Percentiles rank a stretch among this genome's conserved stretches.
phyloP scores from a whole-genome alignment of 2,329 filamentous ascomycete genomes.

The Bisporella sp. region DNA sequence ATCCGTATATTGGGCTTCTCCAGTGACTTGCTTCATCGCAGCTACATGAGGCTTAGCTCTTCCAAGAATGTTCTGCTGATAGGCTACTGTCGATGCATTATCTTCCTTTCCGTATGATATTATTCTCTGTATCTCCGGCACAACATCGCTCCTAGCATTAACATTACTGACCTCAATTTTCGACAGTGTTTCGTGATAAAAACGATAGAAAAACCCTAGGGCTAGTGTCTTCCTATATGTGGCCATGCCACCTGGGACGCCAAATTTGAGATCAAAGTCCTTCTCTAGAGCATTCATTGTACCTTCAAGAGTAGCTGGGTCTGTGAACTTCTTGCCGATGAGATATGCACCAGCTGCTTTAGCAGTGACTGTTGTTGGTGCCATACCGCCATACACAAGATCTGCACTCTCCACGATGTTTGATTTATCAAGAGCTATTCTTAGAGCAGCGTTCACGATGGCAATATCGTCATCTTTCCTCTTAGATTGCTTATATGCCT shows the following conservation, averaged over 20 bases:
- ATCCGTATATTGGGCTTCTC: slow-evolving; percentile 93
- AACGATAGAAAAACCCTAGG: slow-evolving; percentile 92
- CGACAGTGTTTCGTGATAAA: slow-evolving; percentile 82
- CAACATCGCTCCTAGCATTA: slow-evolving; percentile 63
- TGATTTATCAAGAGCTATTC: slow-evolving; percentile 62
- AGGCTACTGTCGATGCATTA: slow-evolving; percentile 64
- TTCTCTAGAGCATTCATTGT: slow-evolving; percentile 82
- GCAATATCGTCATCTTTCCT: slow-evolving; percentile 97
- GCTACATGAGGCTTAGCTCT: slow-evolving; percentile 83
- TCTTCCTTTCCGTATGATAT: slow-evolving; percentile 80
- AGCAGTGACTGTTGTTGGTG: slow-evolving; percentile 81
- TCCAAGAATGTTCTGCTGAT: slow-evolving; percentile 76
- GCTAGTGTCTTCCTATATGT: slow-evolving; percentile 89
- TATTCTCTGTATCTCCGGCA: slow-evolving; percentile 77
- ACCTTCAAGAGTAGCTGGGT: slow-evolving; percentile 78
- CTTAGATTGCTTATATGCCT: slow-evolving; percentile 94
- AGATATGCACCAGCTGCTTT: slow-evolving; percentile 71
- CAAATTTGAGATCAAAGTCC: slow-evolving; percentile 84
- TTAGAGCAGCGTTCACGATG: slow-evolving; percentile 84
- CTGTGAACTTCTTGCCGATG: slow-evolving; percentile 69
- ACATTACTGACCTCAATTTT: slow-evolving; percentile 43
- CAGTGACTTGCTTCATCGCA: slow-evolving; percentile 87
- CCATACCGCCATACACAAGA: slow-evolving; percentile 93
- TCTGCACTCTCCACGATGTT: slow-evolving; percentile 68
- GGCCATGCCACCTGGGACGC: slow-evolving; percentile 95